Percentiles rank a stretch among this genome's conserved stretches.
Conservation (phyloP, 192 early-diverging fungal genomes). For the Pilaira anomala region DNA sequence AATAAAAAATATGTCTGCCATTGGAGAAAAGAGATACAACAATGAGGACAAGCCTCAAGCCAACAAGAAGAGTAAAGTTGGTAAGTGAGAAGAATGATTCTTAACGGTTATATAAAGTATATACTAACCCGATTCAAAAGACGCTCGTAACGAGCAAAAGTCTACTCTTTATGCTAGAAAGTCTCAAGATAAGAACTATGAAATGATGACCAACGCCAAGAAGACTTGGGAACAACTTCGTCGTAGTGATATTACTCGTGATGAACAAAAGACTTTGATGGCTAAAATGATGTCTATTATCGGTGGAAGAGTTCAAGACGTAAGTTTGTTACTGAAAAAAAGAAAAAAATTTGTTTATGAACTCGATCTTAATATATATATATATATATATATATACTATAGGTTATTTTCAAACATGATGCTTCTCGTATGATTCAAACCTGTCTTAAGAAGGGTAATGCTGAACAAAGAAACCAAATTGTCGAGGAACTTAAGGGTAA, state of each 20-base stretch:
- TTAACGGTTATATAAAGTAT: background rate
- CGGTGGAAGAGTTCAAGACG: slow-evolving; percentile 75
- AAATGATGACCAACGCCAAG: slow-evolving; percentile 70
- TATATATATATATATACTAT: slow-evolving; percentile 1
- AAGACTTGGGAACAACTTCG: slow-evolving; percentile 85
- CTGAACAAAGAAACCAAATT: slow-evolving; percentile 71
- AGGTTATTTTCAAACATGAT: slow-evolving; percentile 92
- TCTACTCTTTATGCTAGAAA: slow-evolving; percentile 57
- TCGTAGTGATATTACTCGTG: slow-evolving; percentile 61
- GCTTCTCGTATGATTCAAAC: slow-evolving; percentile 90
- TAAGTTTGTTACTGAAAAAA: slow-evolving; percentile 18
- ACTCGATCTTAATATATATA: too few species aligned
- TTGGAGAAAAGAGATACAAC: slow-evolving; percentile 14
- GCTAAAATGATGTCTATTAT: slow-evolving; percentile 78
- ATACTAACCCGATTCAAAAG: slow-evolving; percentile 14
- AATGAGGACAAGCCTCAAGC: background rate
- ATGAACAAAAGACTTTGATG: slow-evolving; percentile 66
- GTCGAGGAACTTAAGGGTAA: slow-evolving; percentile 78
- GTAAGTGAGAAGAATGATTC: background rate
- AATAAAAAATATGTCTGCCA: slow-evolving; percentile 14
- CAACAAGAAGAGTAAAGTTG: slow-evolving; percentile 19
- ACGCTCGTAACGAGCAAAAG: slow-evolving; percentile 57
- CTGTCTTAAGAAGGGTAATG: slow-evolving; percentile 84
- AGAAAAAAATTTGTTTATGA: background rate
- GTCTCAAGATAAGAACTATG: slow-evolving; percentile 60